phyloP scores from a whole-genome alignment of 31 red algal genomes.

The Asparagopsis taxiformis region DNA sequence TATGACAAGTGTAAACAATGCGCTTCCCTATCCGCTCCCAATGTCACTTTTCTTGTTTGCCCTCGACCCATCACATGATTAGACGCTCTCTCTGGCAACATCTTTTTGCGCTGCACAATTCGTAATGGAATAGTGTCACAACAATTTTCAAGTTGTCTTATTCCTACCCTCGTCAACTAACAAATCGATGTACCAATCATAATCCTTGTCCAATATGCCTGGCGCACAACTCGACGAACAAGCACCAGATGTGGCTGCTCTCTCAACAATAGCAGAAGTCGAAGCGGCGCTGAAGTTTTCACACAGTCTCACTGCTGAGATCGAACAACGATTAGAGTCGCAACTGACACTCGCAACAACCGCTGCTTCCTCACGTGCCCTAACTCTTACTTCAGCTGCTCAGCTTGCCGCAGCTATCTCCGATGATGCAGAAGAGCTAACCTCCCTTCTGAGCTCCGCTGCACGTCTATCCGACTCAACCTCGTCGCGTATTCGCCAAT shows the following conservation, averaged over 20 bases:
- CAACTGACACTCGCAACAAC: slow-evolving; percentile 46
- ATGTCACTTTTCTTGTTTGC: too few species aligned
- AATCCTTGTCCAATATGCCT: slow-evolving; percentile 8
- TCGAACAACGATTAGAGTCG: slow-evolving; percentile 47
- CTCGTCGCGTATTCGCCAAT: slow-evolving; percentile 42
- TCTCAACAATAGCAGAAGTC: slow-evolving; percentile 21
- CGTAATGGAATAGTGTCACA: too few species aligned
- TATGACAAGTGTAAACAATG: too few species aligned
- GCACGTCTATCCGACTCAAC: slow-evolving; percentile 30
- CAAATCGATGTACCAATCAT: too few species aligned
- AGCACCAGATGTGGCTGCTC: background rate
- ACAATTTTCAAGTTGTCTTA: too few species aligned
- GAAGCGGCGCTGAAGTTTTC: slow-evolving; percentile 21
- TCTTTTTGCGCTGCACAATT: too few species aligned
- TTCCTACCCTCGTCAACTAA: too few species aligned
- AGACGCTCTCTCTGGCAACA: too few species aligned
- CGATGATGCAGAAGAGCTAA: slow-evolving; percentile 52
- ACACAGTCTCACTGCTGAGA: slow-evolving; percentile 12
- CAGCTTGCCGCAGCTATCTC: slow-evolving; percentile 46
- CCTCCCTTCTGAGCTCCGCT: slow-evolving; percentile 44
- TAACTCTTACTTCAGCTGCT: slow-evolving; percentile 12
- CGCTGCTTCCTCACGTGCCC: slow-evolving; percentile 23
- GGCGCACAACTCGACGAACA: slow-evolving; percentile 7
- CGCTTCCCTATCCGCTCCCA: too few species aligned
- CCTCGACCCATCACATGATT: too few species aligned